Conservation (phyloP, 1,284 basidiomycete species). For the Xanthoconium separans region DNA sequence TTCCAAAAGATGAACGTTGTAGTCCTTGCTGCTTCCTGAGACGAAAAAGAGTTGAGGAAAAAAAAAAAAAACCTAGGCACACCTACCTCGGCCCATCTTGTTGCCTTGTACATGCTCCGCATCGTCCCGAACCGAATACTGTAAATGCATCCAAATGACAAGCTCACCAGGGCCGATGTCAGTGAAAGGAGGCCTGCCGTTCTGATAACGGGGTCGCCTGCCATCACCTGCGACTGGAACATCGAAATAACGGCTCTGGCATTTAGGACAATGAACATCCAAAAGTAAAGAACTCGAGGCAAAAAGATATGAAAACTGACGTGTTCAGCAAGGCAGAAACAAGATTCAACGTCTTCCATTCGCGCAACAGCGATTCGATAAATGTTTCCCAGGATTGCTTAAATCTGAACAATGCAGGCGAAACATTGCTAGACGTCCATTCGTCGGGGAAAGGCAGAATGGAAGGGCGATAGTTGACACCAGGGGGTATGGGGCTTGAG, state of each 20-base stretch:
- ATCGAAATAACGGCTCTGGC: slow-evolving; percentile 69
- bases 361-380: slow-evolving; percentile 64
- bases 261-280: background rate
- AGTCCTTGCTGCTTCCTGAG: slow-evolving; percentile 66
- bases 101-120: slow-evolving; percentile 74
- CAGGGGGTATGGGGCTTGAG: slow-evolving; percentile 32
- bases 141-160: slow-evolving; percentile 75
- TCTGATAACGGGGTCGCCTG: slow-evolving; percentile 62
- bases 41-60: background rate
- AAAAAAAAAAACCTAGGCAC: background rate
- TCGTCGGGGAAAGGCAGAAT: slow-evolving; percentile 60
- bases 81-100: slow-evolving; percentile 71
- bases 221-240: slow-evolving; percentile 64
- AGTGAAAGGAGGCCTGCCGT: slow-evolving; percentile 67
- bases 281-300: background rate
- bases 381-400: slow-evolving; percentile 73
- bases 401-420: slow-evolving; percentile 61
- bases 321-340: slow-evolving; percentile 69
- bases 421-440: slow-evolving; percentile 57
- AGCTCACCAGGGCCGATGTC: slow-evolving; percentile 67
- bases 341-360: slow-evolving; percentile 78
- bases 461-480: slow-evolving; percentile 15
- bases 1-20: slow-evolving; percentile 74
- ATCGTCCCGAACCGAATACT: slow-evolving; percentile 77
- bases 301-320: slow-evolving; percentile 40